phyloP scores from a whole-genome alignment of 2,329 filamentous ascomycete genomes.

The Parastagonospora avenae region DNA sequence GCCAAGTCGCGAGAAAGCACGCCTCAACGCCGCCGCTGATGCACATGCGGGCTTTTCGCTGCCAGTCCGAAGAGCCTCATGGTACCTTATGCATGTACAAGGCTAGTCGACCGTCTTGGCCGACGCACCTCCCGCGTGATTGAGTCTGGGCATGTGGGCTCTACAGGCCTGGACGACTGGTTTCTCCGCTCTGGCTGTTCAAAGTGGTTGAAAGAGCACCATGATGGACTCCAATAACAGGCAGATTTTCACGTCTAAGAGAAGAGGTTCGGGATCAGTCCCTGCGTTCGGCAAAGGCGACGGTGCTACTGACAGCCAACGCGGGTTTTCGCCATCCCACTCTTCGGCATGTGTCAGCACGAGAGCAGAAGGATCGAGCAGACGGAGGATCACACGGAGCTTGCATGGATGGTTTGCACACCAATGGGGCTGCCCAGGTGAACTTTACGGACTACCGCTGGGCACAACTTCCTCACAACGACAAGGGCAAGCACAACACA shows the following conservation, averaged over 20 bases:
- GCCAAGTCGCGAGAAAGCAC: conserved; percentile 17
- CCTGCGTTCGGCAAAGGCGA: conserved; percentile 18
- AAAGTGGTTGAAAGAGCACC: conserved; percentile 25
- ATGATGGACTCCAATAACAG: conserved; percentile 32
- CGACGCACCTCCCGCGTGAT: conserved; percentile 17
- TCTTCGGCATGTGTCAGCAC: neutral
- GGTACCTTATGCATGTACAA: conserved; percentile 12
- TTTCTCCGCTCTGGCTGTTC: conserved; percentile 9
- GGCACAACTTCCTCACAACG: no score
- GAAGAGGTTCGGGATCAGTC: conserved; percentile 12
- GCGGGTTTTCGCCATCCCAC: neutral
- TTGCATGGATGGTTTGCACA: neutral
- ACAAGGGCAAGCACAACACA: no score
- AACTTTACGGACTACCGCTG: no score
- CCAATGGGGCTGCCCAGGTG: neutral
- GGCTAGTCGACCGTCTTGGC: conserved; percentile 20
- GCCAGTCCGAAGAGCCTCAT: conserved; percentile 11
- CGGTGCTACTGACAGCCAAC: neutral
- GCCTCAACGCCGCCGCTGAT: conserved; percentile 15
- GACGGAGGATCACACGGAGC: neutral
- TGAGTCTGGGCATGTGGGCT: conserved; percentile 15
- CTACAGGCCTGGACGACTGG: conserved; percentile 11
- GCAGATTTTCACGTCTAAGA: conserved; percentile 21
- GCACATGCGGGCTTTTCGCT: conserved; percentile 4
- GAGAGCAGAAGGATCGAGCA: neutral